These are phyloP conservation scores for Nemania serpens DNA, from an alignment of 2,329 filamentous ascomycete species.

Conservation along the genomic window DNA sequence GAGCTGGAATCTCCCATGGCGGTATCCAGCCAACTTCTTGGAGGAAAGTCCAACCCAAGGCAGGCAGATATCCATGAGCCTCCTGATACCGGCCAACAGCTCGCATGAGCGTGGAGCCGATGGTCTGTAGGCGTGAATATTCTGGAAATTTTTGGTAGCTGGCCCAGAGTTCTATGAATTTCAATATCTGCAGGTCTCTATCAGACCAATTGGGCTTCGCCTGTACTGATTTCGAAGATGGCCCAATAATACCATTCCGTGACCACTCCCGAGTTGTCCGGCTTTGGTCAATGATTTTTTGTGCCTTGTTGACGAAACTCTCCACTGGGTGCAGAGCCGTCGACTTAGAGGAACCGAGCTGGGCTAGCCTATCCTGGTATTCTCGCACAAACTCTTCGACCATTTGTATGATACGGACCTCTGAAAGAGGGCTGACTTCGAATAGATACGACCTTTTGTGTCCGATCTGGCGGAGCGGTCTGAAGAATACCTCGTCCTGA, in stretches of 20 bases:
- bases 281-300: constrained; percentile 55
- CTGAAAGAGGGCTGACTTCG: constrained; percentile 61
- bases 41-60: constrained; percentile 66
- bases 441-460: constrained; percentile 61
- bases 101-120: constrained; percentile 68
- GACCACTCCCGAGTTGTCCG: constrained; percentile 56
- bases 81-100: constrained; percentile 63
- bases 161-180: constrained; percentile 73
- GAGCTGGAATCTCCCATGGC: constrained; percentile 70
- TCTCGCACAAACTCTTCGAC: constrained; percentile 59
- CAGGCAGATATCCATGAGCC: constrained; percentile 49
- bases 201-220: constrained; percentile 49
- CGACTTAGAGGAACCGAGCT: neutral
- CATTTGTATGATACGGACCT: constrained; percentile 56
- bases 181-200: constrained; percentile 61
- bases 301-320: constrained; percentile 56
- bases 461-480: constrained; percentile 54
- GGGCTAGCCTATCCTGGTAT: constrained; percentile 50
- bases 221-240: constrained; percentile 33
- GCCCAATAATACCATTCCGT: constrained; percentile 54
- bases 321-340: neutral
- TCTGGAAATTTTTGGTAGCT: constrained; percentile 58
- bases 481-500: constrained; percentile 65
- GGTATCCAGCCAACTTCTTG: constrained; percentile 75
- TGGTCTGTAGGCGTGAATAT: constrained; percentile 59